Conservation (phyloP, 2,329 filamentous ascomycete genomes). For the Beauveria australis region DNA sequence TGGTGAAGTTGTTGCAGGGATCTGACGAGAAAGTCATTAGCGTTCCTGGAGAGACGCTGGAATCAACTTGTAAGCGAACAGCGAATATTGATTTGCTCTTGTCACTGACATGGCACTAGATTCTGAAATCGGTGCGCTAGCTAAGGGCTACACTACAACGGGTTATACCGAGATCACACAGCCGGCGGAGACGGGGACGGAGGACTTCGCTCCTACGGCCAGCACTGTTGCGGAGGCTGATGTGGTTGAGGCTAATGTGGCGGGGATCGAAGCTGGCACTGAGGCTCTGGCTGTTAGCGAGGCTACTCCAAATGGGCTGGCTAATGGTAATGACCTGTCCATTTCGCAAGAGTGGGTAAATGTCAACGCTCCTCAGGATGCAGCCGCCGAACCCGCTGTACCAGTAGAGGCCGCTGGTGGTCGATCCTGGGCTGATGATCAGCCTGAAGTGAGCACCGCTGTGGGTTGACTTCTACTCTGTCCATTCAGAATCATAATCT, state of each 20-base stretch:
- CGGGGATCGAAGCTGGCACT: slow-evolving; percentile 24
- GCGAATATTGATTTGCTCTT: background rate
- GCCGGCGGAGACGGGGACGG: slow-evolving; percentile 49
- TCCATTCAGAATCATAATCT: background rate
- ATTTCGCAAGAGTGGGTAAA: slow-evolving; percentile 63
- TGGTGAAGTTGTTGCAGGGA: slow-evolving; percentile 69
- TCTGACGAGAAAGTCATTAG: slow-evolving; percentile 57
- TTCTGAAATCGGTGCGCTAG: slow-evolving; percentile 34
- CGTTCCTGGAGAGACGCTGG: slow-evolving; percentile 55
- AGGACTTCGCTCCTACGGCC: slow-evolving; percentile 32
- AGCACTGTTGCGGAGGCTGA: slow-evolving; percentile 30
- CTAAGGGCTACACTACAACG: slow-evolving; percentile 43
- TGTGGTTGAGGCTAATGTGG: slow-evolving; percentile 24
- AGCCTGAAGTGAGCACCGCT: slow-evolving; percentile 45
- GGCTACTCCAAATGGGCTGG: slow-evolving; percentile 41
- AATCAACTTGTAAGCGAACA: slow-evolving; percentile 60
- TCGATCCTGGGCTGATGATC: slow-evolving; percentile 78
- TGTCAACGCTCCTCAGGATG: slow-evolving; percentile 60
- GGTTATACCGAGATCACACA: slow-evolving; percentile 25
- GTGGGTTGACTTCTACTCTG: slow-evolving; percentile 25
- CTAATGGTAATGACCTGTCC: slow-evolving; percentile 34
- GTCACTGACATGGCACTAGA: slow-evolving; percentile 18
- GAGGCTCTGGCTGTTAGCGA: background rate
- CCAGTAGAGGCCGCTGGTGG: slow-evolving; percentile 30
- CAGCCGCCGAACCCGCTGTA: slow-evolving; percentile 53